A percentile compares a stretch with the other conserved stretches of the same genome.
phyloP scores from a whole-genome alignment of 2,329 filamentous ascomycete genomes.

The Domatiomyces globalis region DNA sequence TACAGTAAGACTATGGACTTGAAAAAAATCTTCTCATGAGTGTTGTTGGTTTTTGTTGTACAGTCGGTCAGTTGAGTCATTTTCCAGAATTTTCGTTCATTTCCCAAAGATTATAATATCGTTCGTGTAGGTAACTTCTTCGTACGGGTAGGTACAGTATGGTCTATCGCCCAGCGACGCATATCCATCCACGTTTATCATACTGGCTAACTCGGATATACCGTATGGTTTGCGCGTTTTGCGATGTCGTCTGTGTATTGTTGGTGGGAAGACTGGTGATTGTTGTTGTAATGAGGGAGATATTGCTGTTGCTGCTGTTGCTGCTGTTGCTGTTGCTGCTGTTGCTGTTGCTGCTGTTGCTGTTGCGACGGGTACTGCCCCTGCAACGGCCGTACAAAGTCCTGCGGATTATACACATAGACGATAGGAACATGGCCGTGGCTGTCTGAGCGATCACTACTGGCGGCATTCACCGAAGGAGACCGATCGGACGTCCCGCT shows the following conservation, averaged over 20 bases:
- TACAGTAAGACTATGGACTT: too few relatives aligned
- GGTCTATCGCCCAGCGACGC: too few relatives aligned
- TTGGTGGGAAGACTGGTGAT: background rate
- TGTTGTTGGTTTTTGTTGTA: too few relatives aligned
- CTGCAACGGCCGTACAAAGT: background rate
- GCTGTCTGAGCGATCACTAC: conserved; percentile 4
- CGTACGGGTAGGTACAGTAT: too few relatives aligned
- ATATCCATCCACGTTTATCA: too few relatives aligned
- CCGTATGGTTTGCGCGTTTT: too few relatives aligned
- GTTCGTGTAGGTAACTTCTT: too few relatives aligned
- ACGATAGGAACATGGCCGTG: conserved; percentile 2
- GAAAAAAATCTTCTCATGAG: too few relatives aligned
- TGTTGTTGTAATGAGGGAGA: background rate
- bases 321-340: conserved; percentile 7
- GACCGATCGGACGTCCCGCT: conserved; percentile 2
- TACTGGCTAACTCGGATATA: too few relatives aligned
- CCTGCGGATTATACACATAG: conserved; percentile 3
- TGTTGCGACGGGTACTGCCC: conserved; percentile 4
- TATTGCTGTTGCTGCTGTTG: conserved; percentile 1
- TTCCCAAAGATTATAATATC: too few relatives aligned
- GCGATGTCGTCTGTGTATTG: background rate
- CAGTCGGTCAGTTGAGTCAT: too few relatives aligned
- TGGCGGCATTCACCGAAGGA: conserved; percentile 7
- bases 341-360: conserved; percentile 8
- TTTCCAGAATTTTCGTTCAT: too few relatives aligned